phyloP scores from a whole-genome alignment of 495 filamentous ascomycete genomes.

The Xylaria sp. region DNA sequence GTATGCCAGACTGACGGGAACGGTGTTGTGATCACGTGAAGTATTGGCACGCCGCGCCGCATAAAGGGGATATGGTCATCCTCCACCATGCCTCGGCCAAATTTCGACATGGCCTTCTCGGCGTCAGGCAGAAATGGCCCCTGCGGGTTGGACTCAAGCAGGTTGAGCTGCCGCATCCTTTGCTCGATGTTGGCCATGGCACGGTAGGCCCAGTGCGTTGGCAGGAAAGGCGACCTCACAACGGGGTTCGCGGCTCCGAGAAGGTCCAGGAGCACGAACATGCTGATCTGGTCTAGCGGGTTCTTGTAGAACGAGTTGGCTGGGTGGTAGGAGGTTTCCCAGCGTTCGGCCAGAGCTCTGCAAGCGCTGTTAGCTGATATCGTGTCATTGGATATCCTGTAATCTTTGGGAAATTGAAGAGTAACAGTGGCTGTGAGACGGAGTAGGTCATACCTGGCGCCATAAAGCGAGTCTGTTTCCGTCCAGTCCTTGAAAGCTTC shows the following conservation, averaged over 20 bases:
- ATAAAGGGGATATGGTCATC: conserved; percentile 96
- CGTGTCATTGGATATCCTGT: not conserved
- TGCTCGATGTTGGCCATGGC: conserved; percentile 70
- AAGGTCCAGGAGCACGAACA: conserved; percentile 94
- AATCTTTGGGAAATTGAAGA: not conserved
- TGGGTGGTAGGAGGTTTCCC: conserved; percentile 71
- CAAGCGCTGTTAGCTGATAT: conserved; percentile 29
- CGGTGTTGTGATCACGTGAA: conserved; percentile 84
- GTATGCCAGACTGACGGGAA: conserved; percentile 92
- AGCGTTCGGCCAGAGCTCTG: conserved; percentile 73
- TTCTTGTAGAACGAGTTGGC: conserved; percentile 76
- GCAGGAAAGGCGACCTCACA: conserved; percentile 81
- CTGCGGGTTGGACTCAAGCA: conserved; percentile 46
- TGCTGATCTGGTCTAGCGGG: conserved; percentile 75
- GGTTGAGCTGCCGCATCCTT: conserved; percentile 64
- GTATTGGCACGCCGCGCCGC: conserved; percentile 78
- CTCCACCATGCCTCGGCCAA: conserved; percentile 60
- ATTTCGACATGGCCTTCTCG: conserved; percentile 58
- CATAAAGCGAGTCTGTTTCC: conserved; percentile 82
- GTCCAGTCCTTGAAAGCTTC: conserved; percentile 88
- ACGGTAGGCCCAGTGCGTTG: conserved; percentile 93
- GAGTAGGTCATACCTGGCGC: conserved; percentile 64
- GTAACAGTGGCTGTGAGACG: conserved; percentile 1
- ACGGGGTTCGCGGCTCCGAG: conserved; percentile 74
- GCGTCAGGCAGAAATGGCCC: conserved; percentile 56